These are phyloP conservation scores for Microdochium bolleyi DNA, from an alignment of 2,329 filamentous ascomycete species.

Conservation along the genomic window DNA sequence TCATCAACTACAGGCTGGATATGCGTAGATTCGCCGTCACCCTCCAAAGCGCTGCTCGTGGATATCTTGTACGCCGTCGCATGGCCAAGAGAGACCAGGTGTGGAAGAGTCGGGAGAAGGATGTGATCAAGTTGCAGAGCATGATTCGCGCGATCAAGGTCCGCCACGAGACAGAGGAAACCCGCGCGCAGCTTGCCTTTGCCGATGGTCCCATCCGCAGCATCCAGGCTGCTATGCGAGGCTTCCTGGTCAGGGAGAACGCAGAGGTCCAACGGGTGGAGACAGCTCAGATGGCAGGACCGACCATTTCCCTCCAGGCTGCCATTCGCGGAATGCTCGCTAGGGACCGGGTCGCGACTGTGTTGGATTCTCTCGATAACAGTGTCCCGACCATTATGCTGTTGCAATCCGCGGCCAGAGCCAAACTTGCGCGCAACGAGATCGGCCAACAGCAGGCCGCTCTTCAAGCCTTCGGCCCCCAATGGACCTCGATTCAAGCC, in stretches of 20 bases:
- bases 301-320: conserved; percentile 55
- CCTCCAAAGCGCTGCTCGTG: conserved; percentile 69
- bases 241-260: conserved; percentile 54
- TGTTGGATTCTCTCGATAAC: conserved; percentile 42
- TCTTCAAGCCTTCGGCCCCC: conserved; percentile 38
- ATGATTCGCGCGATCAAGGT: conserved; percentile 64
- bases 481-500: conserved; percentile 44
- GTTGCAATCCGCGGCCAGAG: conserved; percentile 61
- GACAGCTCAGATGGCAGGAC: conserved; percentile 40
- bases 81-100: conserved; percentile 55
- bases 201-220: conserved; percentile 56
- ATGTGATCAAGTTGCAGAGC: conserved; percentile 75
- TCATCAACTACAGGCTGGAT: conserved; percentile 70
- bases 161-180: conserved; percentile 48
- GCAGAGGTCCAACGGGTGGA: conserved; percentile 48
- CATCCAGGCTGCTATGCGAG: conserved; percentile 59
- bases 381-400: conserved; percentile 40
- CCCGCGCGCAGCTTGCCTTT: conserved; percentile 50
- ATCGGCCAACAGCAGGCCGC: conserved; percentile 41
- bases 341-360: conserved; percentile 38
- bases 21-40: conserved; percentile 76
- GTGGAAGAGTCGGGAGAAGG: conserved; percentile 62
- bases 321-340: conserved; percentile 59
- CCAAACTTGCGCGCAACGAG: conserved; percentile 49
- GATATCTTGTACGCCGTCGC: conserved; percentile 61